Percentiles rank a stretch among this genome's conserved stretches.
Evolutionary conservation across 1,139 yeast species (phyloP).

Genomic region (Geotrichum histeridarum): DNA sequence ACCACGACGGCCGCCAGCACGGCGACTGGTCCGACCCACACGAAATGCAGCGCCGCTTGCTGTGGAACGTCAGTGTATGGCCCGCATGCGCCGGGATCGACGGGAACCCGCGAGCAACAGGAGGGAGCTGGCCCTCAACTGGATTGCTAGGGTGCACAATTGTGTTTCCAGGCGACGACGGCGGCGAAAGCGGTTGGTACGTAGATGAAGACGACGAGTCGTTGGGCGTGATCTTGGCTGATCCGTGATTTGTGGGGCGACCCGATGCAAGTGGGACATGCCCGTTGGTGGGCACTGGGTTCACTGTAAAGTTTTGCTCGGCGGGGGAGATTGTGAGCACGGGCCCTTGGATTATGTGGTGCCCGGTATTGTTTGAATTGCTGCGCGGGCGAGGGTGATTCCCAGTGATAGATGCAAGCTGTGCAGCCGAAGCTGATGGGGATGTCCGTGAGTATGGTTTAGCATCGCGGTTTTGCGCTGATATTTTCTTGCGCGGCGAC

Average conservation of each 20-base stretch:
- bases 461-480: neutral
- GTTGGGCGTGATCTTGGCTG: neutral
- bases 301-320: slow-evolving; percentile 4
- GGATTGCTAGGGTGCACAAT: neutral
- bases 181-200: slow-evolving; percentile 6
- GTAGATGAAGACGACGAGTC: neutral
- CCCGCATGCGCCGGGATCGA: slow-evolving; percentile 1
- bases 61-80: slow-evolving; percentile 1
- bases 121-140: neutral
- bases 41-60: slow-evolving; percentile 58
- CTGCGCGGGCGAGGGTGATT: neutral
- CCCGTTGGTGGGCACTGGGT: neutral
- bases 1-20: slow-evolving; percentile 98
- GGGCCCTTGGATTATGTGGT: slow-evolving; percentile 2
- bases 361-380: neutral
- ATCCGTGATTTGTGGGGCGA: neutral
- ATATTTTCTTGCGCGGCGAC: slow-evolving; percentile 6
- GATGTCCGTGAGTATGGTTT: slow-evolving; percentile 5
- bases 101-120: neutral
- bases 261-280: slow-evolving; percentile 1
- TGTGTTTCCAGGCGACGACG: slow-evolving; percentile 2
- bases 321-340: slow-evolving; percentile 9
- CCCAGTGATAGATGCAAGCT: neutral
- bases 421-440: neutral
- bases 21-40: slow-evolving; percentile 91